Evolutionary conservation across 129 eudicot species (phyloP).

Genomic region (Centrapalus pauciflorus): DNA sequence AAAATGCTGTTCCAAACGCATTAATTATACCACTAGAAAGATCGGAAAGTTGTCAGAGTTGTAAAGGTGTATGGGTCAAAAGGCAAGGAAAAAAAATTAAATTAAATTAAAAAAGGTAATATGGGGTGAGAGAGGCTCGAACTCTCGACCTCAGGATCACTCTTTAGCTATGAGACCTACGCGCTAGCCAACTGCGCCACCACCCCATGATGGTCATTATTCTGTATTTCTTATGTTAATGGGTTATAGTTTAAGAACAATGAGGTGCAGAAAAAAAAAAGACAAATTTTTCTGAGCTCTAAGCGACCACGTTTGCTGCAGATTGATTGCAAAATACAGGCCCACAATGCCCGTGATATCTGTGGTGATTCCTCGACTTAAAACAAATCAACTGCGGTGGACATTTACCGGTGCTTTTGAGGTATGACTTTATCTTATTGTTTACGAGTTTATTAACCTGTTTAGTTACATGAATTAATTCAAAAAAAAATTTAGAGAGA

Average conservation of each 20-base stretch:
- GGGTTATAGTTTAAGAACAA: not conserved
- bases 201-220: not conserved
- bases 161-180: slow-evolving; percentile 78
- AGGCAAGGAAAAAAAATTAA: not conserved
- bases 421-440: slow-evolving; percentile 31
- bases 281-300: not conserved
- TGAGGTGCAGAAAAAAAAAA: too few relatives aligned
- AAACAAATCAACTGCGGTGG: slow-evolving; percentile 86
- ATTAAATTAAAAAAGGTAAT: not conserved
- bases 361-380: slow-evolving; percentile 77
- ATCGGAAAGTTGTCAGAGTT: not conserved
- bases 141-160: slow-evolving; percentile 63
- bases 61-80: not conserved
- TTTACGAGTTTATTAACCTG: not conserved
- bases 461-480: too few relatives aligned
- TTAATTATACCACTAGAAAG: not conserved
- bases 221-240: not conserved
- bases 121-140: slow-evolving; percentile 54
- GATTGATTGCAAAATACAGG: slow-evolving; percentile 86
- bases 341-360: slow-evolving; percentile 92
- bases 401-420: slow-evolving; percentile 81
- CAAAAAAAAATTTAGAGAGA: too few relatives aligned
- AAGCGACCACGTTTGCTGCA: slow-evolving; percentile 23
- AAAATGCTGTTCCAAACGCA: not conserved
- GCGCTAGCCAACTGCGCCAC: slow-evolving; percentile 74